These are phyloP conservation scores for Fusarium coffeatum DNA, from an alignment of 2,329 filamentous ascomycete species.

Conservation along the genomic window DNA sequence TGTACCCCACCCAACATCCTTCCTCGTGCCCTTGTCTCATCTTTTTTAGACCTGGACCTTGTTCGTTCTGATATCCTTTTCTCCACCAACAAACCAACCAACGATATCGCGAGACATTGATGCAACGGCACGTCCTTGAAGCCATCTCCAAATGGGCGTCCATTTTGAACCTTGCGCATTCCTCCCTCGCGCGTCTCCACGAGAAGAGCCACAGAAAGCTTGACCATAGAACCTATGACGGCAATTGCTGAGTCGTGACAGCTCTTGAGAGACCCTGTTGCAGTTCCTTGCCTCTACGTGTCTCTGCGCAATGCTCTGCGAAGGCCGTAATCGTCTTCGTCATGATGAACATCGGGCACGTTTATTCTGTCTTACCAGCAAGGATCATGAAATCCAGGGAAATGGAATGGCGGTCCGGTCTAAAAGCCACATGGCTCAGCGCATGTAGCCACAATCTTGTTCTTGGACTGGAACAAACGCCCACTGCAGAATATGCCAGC, in stretches of 20 bases:
- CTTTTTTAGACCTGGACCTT: conserved; percentile 32
- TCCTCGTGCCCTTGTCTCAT: conserved; percentile 42
- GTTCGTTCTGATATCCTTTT: conserved; percentile 32
- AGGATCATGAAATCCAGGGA: conserved; percentile 29
- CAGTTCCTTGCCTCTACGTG: conserved; percentile 11
- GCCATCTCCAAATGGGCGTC: conserved; percentile 43
- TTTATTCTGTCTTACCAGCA: conserved; percentile 27
- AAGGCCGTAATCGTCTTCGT: conserved; percentile 3
- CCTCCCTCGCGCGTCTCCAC: conserved; percentile 26
- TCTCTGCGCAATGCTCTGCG: neutral
- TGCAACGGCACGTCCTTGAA: conserved; percentile 42
- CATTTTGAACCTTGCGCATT: conserved; percentile 26
- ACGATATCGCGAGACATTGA: conserved; percentile 42
- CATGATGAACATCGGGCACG: conserved; percentile 22
- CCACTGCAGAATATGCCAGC: conserved; percentile 15
- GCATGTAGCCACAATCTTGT: conserved; percentile 22
- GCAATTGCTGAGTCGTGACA: conserved; percentile 33
- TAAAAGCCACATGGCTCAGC: conserved; percentile 39
- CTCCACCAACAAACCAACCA: conserved; percentile 45
- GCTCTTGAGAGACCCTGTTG: conserved; percentile 13
- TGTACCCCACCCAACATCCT: conserved; percentile 12
- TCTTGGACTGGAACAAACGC: conserved; percentile 1
- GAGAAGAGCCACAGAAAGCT: conserved; percentile 16
- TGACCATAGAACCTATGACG: conserved; percentile 6
- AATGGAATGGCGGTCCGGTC: conserved; percentile 16